Percentiles rank a stretch among this genome's conserved stretches.
These are phyloP conservation scores for Rhizoclosmatium globosum DNA, from an alignment of 192 early-diverging fungal genomes.

Conservation along the genomic window DNA sequence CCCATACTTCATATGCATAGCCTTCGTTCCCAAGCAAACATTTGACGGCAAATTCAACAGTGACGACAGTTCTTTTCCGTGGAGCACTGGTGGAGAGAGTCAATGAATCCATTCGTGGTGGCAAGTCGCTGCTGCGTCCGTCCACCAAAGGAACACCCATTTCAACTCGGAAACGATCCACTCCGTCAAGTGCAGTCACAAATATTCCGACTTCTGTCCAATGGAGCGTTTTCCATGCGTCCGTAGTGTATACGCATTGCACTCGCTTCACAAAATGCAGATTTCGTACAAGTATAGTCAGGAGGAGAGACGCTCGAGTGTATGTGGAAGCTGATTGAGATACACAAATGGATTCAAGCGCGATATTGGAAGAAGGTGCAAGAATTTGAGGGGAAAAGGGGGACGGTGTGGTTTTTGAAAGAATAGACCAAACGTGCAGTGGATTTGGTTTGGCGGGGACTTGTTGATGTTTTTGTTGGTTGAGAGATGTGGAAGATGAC, in stretches of 20 bases:
- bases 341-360: background rate
- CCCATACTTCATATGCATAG: background rate
- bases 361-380: background rate
- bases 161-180: constrained; percentile 12
- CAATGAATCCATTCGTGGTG: background rate
- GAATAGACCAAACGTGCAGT: background rate
- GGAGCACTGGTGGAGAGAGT: background rate
- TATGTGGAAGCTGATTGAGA: background rate
- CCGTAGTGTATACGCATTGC: constrained; percentile 1
- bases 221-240: background rate
- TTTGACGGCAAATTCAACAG: constrained; percentile 7
- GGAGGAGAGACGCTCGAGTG: background rate
- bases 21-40: background rate
- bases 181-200: constrained; percentile 2
- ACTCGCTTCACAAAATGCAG: background rate
- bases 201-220: constrained; percentile 11
- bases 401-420: constrained; percentile 6
- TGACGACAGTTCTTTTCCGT: background rate
- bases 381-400: background rate
- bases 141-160: background rate
- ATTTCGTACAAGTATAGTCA: constrained; percentile 5
- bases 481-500: background rate
- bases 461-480: background rate
- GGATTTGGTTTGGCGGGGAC: background rate
- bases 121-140: background rate